A percentile compares a stretch with the other conserved stretches of the same genome.
Evolutionary conservation across 2,329 filamentous ascomycete species (phyloP).

Genomic region (Pestalotiopsis sp.): DNA sequence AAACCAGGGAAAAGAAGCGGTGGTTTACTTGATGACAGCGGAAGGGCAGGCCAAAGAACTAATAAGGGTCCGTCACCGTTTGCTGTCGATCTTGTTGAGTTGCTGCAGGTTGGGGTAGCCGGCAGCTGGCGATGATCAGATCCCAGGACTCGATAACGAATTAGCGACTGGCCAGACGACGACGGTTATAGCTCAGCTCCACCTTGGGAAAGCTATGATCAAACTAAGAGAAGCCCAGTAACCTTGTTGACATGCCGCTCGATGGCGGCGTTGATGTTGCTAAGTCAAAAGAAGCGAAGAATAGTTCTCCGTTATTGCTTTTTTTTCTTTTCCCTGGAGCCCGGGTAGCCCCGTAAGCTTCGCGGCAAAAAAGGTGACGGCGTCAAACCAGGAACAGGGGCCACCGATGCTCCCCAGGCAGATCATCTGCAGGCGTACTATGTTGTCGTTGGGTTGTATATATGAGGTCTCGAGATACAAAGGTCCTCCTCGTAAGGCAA

Average conservation of each 20-base stretch:
- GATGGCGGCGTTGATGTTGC: constrained; percentile 14
- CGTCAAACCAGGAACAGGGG: constrained; percentile 8
- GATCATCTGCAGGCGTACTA: constrained; percentile 3
- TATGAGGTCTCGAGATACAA: neutral
- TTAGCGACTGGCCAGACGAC: constrained; percentile 4
- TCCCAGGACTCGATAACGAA: constrained; percentile 11
- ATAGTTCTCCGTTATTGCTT: constrained; percentile 17
- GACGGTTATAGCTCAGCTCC: constrained; percentile 12
- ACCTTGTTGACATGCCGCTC: constrained; percentile 7
- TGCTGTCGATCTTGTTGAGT: neutral
- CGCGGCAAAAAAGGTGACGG: constrained; percentile 13
- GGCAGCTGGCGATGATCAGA: constrained; percentile 3
- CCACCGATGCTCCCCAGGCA: neutral
- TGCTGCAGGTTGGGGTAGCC: constrained; percentile 10
- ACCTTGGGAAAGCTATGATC: constrained; percentile 6
- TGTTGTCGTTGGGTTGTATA: neutral
- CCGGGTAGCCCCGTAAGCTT: constrained; percentile 18
- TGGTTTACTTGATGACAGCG: constrained; percentile 5
- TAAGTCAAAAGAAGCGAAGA: constrained; percentile 14
- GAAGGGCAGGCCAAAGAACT: constrained; percentile 2
- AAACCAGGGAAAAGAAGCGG: neutral
- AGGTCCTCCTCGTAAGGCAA: neutral
- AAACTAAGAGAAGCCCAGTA: constrained; percentile 6
- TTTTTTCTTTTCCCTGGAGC: constrained; percentile 14
- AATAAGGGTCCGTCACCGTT: constrained; percentile 9